Evolutionary conservation across 2,329 filamentous ascomycete genomes (phyloP).

Genomic region (Alternaria conjuncta): DNA sequence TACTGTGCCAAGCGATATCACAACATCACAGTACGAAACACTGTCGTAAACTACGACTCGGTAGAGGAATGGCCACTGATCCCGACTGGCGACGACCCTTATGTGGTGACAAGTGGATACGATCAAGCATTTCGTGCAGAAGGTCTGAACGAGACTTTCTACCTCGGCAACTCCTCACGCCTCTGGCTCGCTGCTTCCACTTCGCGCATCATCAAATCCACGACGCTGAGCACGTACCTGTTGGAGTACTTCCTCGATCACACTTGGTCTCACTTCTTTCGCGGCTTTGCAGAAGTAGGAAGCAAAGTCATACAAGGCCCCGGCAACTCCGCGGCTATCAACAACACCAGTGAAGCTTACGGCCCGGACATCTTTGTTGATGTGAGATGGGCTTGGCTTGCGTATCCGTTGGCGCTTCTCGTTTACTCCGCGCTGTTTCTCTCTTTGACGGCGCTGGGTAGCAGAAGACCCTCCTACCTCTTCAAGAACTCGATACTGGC

Average conservation of each 20-base stretch:
- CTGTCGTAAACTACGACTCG: background rate
- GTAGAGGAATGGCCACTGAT: background rate
- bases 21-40: fast-evolving
- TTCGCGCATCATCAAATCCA: background rate
- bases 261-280: fast-evolving
- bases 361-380: background rate
- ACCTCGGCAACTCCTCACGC: fast-evolving
- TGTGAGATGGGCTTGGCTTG: background rate
- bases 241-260: fast-evolving
- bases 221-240: background rate
- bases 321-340: background rate
- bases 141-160: background rate
- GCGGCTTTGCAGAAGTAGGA: background rate
- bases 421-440: background rate
- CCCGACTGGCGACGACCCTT: background rate
- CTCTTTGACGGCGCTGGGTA: background rate
- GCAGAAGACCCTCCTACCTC: background rate
- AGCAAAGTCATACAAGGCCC: background rate
- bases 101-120: background rate
- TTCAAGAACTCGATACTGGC: background rate
- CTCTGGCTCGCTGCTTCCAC: background rate
- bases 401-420: background rate
- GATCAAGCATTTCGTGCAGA: background rate
- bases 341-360: background rate
- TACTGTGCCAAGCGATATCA: background rate